Evolutionary conservation across 1,284 basidiomycete genomes (phyloP).

Genomic region (Ceratobasidium sp.): DNA sequence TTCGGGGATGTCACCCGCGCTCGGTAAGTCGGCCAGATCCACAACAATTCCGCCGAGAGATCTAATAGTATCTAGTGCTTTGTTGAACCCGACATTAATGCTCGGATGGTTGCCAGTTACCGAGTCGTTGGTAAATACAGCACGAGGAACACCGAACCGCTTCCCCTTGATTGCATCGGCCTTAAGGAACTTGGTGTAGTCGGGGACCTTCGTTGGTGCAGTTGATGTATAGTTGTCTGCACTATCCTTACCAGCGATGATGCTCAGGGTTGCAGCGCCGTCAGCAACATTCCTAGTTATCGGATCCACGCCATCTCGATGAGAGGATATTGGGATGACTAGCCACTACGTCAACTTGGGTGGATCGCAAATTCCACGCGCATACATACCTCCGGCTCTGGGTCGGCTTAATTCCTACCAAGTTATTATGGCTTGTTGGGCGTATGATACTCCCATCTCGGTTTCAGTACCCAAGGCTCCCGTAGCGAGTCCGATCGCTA

Average conservation of each 20-base stretch:
- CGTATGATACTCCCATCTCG: not conserved
- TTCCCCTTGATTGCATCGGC: constrained; percentile 59
- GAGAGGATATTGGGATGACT: constrained; percentile 66
- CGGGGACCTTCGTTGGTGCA: constrained; percentile 61
- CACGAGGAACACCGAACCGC: constrained; percentile 63
- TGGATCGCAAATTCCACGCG: constrained; percentile 29
- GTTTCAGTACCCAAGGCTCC: constrained; percentile 68
- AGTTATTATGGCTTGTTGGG: not conserved
- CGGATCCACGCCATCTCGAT: constrained; percentile 71
- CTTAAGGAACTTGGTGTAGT: constrained; percentile 61
- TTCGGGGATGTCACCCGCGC: constrained; percentile 57
- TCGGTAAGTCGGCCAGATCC: constrained; percentile 67
- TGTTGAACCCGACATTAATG: constrained; percentile 53
- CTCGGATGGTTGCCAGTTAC: constrained; percentile 35
- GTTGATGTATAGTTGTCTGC: constrained; percentile 67
- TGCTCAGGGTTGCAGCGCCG: constrained; percentile 62
- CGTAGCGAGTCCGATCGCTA: constrained; percentile 66
- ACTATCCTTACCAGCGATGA: constrained; percentile 64
- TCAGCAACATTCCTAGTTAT: constrained; percentile 65
- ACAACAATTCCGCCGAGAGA: constrained; percentile 64
- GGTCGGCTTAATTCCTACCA: not conserved
- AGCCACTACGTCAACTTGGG: not conserved
- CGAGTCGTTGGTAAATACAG: constrained; percentile 30
- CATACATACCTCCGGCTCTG: constrained; percentile 60
- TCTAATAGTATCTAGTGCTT: constrained; percentile 57